Evolutionary conservation across 495 filamentous ascomycete species (phyloP).

Genomic region (Penicillium canariense): DNA sequence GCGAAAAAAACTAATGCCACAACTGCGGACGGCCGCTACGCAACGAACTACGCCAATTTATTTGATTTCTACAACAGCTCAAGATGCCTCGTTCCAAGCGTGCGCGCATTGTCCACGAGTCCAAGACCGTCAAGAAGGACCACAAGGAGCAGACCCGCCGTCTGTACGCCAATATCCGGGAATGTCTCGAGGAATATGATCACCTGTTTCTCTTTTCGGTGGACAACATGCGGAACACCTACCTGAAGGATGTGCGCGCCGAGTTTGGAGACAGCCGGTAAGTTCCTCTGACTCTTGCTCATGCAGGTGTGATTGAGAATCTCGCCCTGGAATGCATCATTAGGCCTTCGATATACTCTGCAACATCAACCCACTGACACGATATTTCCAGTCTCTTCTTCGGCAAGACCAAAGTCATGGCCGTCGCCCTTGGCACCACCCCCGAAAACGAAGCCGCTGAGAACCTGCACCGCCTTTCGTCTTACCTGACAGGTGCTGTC

Average conservation of each 20-base stretch:
- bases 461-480: slow-evolving; percentile 64
- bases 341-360: background rate
- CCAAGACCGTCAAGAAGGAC: slow-evolving; percentile 86
- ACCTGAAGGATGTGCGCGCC: slow-evolving; percentile 85
- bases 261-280: slow-evolving; percentile 85
- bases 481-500: slow-evolving; percentile 75
- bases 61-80: slow-evolving; percentile 16
- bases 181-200: slow-evolving; percentile 80
- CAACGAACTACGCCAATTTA: slow-evolving; percentile 2
- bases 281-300: slow-evolving; percentile 15
- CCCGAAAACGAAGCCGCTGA: slow-evolving; percentile 74
- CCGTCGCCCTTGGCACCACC: slow-evolving; percentile 76
- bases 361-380: slow-evolving; percentile 11
- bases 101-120: slow-evolving; percentile 79
- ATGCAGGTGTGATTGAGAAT: background rate
- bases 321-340: background rate
- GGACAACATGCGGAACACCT: slow-evolving; percentile 98
- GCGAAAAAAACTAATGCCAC: slow-evolving; percentile 29
- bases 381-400: slow-evolving; percentile 72
- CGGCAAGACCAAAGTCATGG: slow-evolving; percentile 98
- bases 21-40: slow-evolving; percentile 6
- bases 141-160: slow-evolving; percentile 83
- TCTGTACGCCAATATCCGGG: slow-evolving; percentile 83
- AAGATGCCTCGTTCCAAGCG: slow-evolving; percentile 97
- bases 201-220: slow-evolving; percentile 90